phyloP scores from a whole-genome alignment of 306 rosid species.

The Corylus americana region DNA sequence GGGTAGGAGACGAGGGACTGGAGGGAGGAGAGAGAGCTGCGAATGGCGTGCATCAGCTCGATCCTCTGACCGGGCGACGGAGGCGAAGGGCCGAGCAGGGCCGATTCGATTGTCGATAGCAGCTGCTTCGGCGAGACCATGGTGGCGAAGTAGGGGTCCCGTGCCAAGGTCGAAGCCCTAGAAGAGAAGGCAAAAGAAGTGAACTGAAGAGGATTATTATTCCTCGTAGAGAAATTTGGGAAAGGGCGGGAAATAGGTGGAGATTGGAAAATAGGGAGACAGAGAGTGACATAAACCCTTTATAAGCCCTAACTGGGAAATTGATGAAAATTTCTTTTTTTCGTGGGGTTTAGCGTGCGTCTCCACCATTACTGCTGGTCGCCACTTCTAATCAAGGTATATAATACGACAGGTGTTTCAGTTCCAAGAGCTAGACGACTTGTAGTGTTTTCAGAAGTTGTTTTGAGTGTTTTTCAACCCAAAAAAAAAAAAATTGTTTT shows the following conservation, averaged over 20 bases:
- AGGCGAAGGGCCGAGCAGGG: conserved; percentile 70
- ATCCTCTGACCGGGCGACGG: conserved; percentile 70
- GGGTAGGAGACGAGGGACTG: conserved; percentile 76
- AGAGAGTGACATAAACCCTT: conserved; percentile 21
- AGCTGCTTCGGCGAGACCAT: conserved; percentile 83
- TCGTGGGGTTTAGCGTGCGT: background rate
- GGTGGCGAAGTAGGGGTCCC: conserved; percentile 4
- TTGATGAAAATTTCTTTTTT: background rate
- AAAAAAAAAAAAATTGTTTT: too few species aligned
- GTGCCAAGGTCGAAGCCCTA: conserved; percentile 34
- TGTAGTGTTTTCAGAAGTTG: background rate
- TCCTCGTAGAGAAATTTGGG: background rate
- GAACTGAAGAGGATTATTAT: background rate
- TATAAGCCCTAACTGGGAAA: conserved; percentile 23
- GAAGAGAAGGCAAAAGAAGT: background rate
- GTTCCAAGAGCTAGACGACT: background rate
- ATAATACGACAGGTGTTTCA: background rate
- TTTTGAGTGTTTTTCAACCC: too few species aligned
- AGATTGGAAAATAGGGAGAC: background rate
- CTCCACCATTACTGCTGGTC: too few species aligned
- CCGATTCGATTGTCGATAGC: conserved; percentile 63
- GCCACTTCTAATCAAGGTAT: too few species aligned
- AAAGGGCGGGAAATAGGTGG: conserved; percentile 43
- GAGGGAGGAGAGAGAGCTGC: conserved; percentile 54
- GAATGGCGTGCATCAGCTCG: conserved; percentile 84